Evolutionary conservation across 2,329 filamentous ascomycete genomes (phyloP).

Genomic region (Nigrospora osmanthi): DNA sequence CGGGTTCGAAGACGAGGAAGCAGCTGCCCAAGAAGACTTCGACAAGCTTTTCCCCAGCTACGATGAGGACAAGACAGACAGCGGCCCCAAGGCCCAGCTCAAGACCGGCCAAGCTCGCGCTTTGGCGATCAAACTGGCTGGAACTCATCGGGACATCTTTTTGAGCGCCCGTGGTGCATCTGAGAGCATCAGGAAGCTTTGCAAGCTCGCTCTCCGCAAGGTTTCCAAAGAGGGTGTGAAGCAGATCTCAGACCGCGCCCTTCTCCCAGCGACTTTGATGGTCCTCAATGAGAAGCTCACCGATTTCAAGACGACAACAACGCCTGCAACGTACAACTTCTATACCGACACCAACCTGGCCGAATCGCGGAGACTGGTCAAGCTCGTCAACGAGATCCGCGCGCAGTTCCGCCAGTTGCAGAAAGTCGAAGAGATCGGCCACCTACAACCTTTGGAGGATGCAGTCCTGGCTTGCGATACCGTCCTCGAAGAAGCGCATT

Average conservation of each 20-base stretch:
- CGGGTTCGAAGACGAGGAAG: slow-evolving; percentile 67
- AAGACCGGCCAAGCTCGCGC: slow-evolving; percentile 37
- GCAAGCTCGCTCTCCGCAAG: slow-evolving; percentile 32
- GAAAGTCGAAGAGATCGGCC: slow-evolving; percentile 54
- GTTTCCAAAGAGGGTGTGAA: slow-evolving; percentile 22
- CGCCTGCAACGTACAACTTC: slow-evolving; percentile 65
- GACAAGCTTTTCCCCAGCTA: slow-evolving; percentile 75
- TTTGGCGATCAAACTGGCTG: slow-evolving; percentile 52
- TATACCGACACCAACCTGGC: slow-evolving; percentile 73
- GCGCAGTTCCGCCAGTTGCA: slow-evolving; percentile 66
- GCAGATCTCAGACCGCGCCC: slow-evolving; percentile 35
- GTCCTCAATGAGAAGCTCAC: slow-evolving; percentile 54
- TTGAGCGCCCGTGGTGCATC: slow-evolving; percentile 29
- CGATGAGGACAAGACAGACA: slow-evolving; percentile 43
- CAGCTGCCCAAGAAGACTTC: slow-evolving; percentile 66
- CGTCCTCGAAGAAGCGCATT: slow-evolving; percentile 66
- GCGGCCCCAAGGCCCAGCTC: slow-evolving; percentile 12
- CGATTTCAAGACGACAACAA: slow-evolving; percentile 29
- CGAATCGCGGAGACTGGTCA: slow-evolving; percentile 68
- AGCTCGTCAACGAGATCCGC: slow-evolving; percentile 61
- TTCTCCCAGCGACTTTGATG: slow-evolving; percentile 61
- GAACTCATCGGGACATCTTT: slow-evolving; percentile 50
- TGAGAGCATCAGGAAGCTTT: slow-evolving; percentile 35
- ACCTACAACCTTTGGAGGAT: slow-evolving; percentile 71
- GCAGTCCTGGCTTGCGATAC: slow-evolving; percentile 69